Conservation (phyloP, 2,329 filamentous ascomycete species). For the Endoconidiophora polonica region DNA sequence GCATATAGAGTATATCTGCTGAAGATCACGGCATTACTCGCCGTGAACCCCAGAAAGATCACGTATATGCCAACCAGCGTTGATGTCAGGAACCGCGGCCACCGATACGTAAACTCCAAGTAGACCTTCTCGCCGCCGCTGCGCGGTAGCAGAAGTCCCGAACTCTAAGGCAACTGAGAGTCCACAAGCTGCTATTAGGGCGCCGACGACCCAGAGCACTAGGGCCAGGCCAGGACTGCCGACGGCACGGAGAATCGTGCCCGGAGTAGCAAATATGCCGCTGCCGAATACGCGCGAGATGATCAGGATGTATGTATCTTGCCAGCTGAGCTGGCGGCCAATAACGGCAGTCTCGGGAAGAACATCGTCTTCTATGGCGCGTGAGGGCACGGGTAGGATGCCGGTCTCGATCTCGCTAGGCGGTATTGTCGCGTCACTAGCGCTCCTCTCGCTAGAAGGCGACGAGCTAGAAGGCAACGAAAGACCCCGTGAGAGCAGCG, state of each 20-base stretch:
- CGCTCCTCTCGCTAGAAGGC: neutral
- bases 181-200: slow-evolving; percentile 42
- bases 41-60: slow-evolving; percentile 48
- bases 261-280: slow-evolving; percentile 57
- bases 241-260: slow-evolving; percentile 46
- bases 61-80: slow-evolving; percentile 47
- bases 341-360: slow-evolving; percentile 40
- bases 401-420: neutral
- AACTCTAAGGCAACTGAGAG: slow-evolving; percentile 49
- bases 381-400: neutral
- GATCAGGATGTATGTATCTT: slow-evolving; percentile 47
- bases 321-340: slow-evolving; percentile 44
- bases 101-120: slow-evolving; percentile 50
- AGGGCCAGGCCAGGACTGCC: slow-evolving; percentile 50
- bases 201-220: slow-evolving; percentile 45
- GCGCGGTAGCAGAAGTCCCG: slow-evolving; percentile 51
- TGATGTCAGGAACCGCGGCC: slow-evolving; percentile 46
- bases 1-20: slow-evolving; percentile 49
- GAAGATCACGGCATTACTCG: slow-evolving; percentile 54
- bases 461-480: neutral
- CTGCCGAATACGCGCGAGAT: slow-evolving; percentile 53
- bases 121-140: slow-evolving; percentile 56
- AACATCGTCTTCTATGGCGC: slow-evolving; percentile 36
- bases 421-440: neutral
- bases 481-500: neutral